phyloP scores from a whole-genome alignment of 2,329 filamentous ascomycete species.

The Aspergillus amoenus region DNA sequence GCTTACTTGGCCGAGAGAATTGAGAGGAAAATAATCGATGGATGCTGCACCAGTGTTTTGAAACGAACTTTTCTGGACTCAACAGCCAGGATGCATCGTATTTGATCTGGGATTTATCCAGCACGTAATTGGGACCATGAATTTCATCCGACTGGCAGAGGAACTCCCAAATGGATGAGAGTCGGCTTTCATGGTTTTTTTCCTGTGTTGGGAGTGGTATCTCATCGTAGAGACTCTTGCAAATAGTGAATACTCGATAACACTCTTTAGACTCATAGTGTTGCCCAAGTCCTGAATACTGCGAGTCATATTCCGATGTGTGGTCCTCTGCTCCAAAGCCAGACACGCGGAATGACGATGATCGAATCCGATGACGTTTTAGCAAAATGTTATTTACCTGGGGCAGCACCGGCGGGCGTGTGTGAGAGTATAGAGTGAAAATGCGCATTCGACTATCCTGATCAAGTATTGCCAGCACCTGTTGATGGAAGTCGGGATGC shows the following conservation, averaged over 20 bases:
- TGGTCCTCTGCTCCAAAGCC: constrained; percentile 42
- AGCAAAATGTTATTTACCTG: constrained; percentile 17
- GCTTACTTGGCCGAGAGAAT: constrained; percentile 16
- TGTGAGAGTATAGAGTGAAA: constrained; percentile 27
- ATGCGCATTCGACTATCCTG: constrained; percentile 30
- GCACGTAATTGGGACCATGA: background rate
- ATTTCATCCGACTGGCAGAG: background rate
- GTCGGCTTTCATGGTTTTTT: background rate
- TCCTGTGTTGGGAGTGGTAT: background rate
- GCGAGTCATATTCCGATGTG: constrained; percentile 28
- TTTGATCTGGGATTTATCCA: background rate
- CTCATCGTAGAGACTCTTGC: constrained; percentile 16
- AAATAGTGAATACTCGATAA: constrained; percentile 13
- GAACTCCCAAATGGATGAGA: constrained; percentile 9
- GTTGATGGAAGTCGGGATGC: constrained; percentile 42
- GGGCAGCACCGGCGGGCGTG: constrained; percentile 1
- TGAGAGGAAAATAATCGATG: constrained; percentile 19
- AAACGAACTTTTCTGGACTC: constrained; percentile 14
- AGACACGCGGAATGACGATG: constrained; percentile 31
- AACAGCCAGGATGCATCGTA: constrained; percentile 19
- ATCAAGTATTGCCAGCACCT: constrained; percentile 38
- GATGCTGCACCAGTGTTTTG: constrained; percentile 19
- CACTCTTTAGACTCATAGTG: constrained; percentile 3
- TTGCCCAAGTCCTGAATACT: constrained; percentile 32
- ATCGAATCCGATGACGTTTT: constrained; percentile 30